Evolutionary conservation across 2,329 filamentous ascomycete species (phyloP).

Genomic region (Metarhizium sp.): DNA sequence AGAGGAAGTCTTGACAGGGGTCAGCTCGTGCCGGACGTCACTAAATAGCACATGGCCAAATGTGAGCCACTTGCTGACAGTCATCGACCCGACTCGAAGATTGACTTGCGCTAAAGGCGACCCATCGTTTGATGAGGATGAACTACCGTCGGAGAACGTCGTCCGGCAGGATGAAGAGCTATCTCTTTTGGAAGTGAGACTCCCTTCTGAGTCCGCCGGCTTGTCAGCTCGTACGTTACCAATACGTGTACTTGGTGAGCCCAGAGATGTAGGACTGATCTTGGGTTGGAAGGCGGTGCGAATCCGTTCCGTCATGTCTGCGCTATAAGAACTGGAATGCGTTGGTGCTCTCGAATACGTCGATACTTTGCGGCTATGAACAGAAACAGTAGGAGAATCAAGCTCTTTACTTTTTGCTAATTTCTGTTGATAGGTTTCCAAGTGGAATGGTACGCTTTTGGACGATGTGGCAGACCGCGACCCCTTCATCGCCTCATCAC

Average conservation of each 20-base stretch:
- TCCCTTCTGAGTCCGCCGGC: background rate
- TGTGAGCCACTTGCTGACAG: slow-evolving; percentile 79
- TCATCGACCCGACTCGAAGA: slow-evolving; percentile 70
- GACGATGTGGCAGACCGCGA: slow-evolving; percentile 47
- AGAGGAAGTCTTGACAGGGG: slow-evolving; percentile 25
- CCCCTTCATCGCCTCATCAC: slow-evolving; percentile 42
- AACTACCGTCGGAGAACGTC: slow-evolving; percentile 35
- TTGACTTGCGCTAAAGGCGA: slow-evolving; percentile 63
- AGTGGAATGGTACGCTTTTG: slow-evolving; percentile 44
- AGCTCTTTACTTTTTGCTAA: slow-evolving; percentile 26
- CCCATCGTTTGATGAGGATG: slow-evolving; percentile 42
- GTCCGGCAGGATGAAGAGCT: slow-evolving; percentile 22
- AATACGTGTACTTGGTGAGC: background rate
- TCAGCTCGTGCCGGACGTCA: slow-evolving; percentile 63
- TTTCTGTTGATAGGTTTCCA: slow-evolving; percentile 37
- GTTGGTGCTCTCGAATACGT: slow-evolving; percentile 24
- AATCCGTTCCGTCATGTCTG: slow-evolving; percentile 44
- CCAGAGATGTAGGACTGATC: slow-evolving; percentile 27
- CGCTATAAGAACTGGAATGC: slow-evolving; percentile 43
- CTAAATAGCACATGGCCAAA: slow-evolving; percentile 80
- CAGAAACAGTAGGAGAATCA: slow-evolving; percentile 38
- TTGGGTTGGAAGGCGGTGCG: slow-evolving; percentile 37
- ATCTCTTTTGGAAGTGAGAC: slow-evolving; percentile 17
- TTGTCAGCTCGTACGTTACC: background rate
- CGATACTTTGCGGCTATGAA: slow-evolving; percentile 20